Base-by-base conservation (phyloP, 192 early-diverging fungal species). In the Entomortierella parvispora region DNA sequence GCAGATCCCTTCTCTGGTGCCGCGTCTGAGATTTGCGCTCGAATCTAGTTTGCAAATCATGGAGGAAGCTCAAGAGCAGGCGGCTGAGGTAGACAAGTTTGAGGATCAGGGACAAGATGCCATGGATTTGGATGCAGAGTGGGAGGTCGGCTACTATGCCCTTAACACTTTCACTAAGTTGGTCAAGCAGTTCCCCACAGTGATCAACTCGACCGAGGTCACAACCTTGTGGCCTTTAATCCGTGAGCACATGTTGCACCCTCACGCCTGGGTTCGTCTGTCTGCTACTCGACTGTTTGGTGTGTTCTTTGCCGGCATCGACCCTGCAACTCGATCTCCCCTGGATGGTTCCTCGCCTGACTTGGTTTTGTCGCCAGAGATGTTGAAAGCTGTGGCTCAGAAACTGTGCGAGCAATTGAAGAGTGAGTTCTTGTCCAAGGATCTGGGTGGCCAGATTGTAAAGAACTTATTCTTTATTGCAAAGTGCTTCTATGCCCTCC, bases 381-480 rank as follows among this genome's bases (percentile, higher is more conserved):
- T 75, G 33, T 65, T 95, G 31, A 85, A 84, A 37, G 62, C 76
- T 5, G 53, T 95, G 17, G 88, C 85, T 1, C 74, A 80, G 32
- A 69, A 75, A 3, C 79, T 91, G 58, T 63, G 83, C 15, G 81
- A 85, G 40, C 94, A 95, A 60, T 81, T 95, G 10, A 88, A 86
- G 63, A 88, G 91, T 50, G 70, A 80, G 14, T 83, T 77, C 59
- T 34, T 98, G 29, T 83, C 90, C 32, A 81, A 86, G 32, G 96
- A 97, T 25, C 87, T 95, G 29, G 94, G 92, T 6, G 92, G 86
- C 61, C 96, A 97, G 80, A 78, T 96, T 50, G 91, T 96, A 37
- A 97, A 98, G 86, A 99, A 99, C 79, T 69, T 98, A 61, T 92
- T 94, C 68, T 99, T 96, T 81, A 81, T 97, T 51, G 94, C 91